Evolutionary conservation across 768 basidiomycete genomes (phyloP).

Genomic region (Psilocybe cyanescens): DNA sequence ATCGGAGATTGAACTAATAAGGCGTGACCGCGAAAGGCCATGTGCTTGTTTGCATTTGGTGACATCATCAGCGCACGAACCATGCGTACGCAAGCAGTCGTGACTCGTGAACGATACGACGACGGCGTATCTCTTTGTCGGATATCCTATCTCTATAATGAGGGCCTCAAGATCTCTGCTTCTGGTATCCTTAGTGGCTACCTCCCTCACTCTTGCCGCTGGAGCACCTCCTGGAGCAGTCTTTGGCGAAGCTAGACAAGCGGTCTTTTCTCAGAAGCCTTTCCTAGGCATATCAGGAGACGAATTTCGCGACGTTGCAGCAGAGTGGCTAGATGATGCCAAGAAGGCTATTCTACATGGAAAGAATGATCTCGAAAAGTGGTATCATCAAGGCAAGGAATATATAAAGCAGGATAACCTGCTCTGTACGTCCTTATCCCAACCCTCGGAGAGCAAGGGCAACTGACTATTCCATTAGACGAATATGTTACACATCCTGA

Average conservation of each 20-base stretch:
- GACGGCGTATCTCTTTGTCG: too few species aligned
- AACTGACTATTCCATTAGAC: conserved; percentile 40
- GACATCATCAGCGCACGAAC: background rate
- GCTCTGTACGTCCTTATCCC: conserved; percentile 57
- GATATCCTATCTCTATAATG: background rate
- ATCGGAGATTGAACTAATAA: too few species aligned
- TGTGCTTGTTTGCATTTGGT: too few species aligned
- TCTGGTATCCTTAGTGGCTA: background rate
- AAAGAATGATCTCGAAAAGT: conserved; percentile 58
- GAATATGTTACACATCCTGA: conserved; percentile 64
- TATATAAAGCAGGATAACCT: conserved; percentile 75
- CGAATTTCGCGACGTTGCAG: conserved; percentile 28
- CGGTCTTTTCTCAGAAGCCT: conserved; percentile 21
- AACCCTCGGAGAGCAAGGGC: background rate
- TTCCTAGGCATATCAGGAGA: conserved; percentile 40
- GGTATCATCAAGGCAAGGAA: conserved; percentile 64
- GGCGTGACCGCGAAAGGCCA: too few species aligned
- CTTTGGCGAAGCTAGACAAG: conserved; percentile 10
- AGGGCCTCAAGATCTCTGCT: background rate
- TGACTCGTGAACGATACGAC: too few species aligned
- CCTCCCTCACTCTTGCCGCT: background rate
- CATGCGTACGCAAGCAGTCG: background rate
- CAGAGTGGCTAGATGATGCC: conserved; percentile 43
- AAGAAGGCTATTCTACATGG: conserved; percentile 47
- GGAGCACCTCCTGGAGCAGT: conserved; percentile 11